phyloP scores from a whole-genome alignment of 352 stramenopile genomes.

The Phytophthora uliginosa region DNA sequence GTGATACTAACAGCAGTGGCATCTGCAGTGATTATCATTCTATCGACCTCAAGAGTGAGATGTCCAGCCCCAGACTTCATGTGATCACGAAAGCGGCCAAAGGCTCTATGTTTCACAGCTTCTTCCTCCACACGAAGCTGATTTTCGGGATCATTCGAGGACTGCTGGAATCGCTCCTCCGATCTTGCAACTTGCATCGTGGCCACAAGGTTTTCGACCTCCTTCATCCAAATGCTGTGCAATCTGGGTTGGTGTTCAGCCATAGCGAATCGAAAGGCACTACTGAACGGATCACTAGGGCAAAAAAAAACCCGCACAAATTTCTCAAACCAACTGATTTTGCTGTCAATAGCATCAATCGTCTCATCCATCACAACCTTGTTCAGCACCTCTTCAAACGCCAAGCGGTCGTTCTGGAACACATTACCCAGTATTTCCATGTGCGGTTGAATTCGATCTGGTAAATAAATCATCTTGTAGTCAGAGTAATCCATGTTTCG shows the following conservation, averaged over 20 bases:
- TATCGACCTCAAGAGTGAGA: background rate
- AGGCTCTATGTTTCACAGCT: background rate
- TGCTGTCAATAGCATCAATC: background rate
- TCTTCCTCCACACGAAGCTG: background rate
- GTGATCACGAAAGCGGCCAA: slow-evolving; percentile 3
- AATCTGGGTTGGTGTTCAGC: background rate
- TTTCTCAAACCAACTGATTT: background rate
- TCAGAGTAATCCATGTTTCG: background rate
- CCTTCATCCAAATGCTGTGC: slow-evolving; percentile 4
- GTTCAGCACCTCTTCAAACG: slow-evolving; percentile 10
- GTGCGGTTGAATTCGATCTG: slow-evolving; percentile 22
- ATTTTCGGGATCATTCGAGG: too few relatives aligned
- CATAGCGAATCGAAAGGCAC: slow-evolving; percentile 10
- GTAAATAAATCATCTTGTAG: slow-evolving; percentile 18
- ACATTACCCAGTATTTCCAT: slow-evolving; percentile 15
- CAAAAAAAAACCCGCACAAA: too few relatives aligned
- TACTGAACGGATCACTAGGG: slow-evolving; percentile 1
- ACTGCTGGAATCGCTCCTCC: background rate
- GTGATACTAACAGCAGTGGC: slow-evolving; percentile 1
- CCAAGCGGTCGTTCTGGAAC: background rate
- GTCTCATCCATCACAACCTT: background rate
- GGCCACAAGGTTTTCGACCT: slow-evolving; percentile 1
- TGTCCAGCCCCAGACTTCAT: background rate
- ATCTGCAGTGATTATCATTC: slow-evolving; percentile 3
- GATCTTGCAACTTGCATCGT: background rate